Base-by-base conservation (phyloP, 768 basidiomycete genomes). In the Exidia glandulosa region DNA sequence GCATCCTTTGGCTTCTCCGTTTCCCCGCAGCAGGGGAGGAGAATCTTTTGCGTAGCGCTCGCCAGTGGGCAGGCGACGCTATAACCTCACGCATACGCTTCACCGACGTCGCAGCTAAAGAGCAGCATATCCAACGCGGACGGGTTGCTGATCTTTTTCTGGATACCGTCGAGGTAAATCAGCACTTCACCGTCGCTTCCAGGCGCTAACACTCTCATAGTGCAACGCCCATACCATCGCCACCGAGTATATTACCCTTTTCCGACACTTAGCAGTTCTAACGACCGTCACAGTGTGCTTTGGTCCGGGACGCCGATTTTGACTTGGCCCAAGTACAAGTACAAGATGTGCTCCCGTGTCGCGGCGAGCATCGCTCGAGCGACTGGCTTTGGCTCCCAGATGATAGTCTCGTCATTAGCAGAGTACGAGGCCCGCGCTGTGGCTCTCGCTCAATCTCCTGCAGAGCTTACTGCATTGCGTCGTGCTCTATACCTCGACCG, bases 191-290 rank as follows among this genome's bases (percentile, higher is more conserved):
- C 45, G 14, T 45, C 30, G 36, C 10, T 14, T 1, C 3, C 32
- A 29, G 1, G 13, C 54, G 32, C 31, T 60, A 37, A 32, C 19
- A 27, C 27, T 37, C 45, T 27, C 12, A 23, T 57, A 80, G 79
- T 80, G 79, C 65, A 80, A 77, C 60, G 79, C 80, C 19, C 79
- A 81, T 58, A 81, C 79, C 3, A 74, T 79, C 37, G 76, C 78
- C 13, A 74, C 76, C 13, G 79, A 81, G 77, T 79, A 58, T 54
- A 50, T 25, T 57, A 32, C 13, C 14, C 34, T 19, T 37, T n/a
- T 32, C 48, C 27, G 57, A 37, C 19, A 31, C 54, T 41, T n/a
- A 36, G 10, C 23, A 27, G 27, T 16, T 56, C 61, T 63, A 32
- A 62, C 52, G 37, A 29, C 19, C 47, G 3, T 36, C 25, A n/a